Base-by-base conservation (phyloP, 192 early-diverging fungal genomes). In the Gorgonomyces haynaldii region DNA sequence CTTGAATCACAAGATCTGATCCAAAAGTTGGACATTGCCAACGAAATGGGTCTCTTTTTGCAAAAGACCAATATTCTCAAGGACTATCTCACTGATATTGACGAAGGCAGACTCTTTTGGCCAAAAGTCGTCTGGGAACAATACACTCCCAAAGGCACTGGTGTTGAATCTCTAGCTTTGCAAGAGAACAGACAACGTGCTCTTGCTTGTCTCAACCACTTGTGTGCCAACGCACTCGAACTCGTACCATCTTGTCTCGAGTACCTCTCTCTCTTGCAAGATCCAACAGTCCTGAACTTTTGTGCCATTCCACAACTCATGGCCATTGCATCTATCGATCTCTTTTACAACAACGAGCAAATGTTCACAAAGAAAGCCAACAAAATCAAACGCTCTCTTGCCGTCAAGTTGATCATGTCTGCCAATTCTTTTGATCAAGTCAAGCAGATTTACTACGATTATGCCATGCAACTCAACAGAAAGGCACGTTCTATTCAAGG, bases 281-380 rank as follows among this genome's bases (percentile, higher is more conserved):
- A 96, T 46, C 81, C 76, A 19, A 77, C 81, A 1, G 79, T 91
- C 31, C 89, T 97, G 62, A 82, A 79, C 53, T 97, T 97, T 60
- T 88, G 86, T 56, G 96, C 96, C 10, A 99, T 99, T 47, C 96
- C 96, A n/a, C 94, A 99, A 73, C 83, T 95, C 21, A 97, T 97
- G 96, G 96, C 96, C 9, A 88, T 99, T 55, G 83, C 96, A 21
- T 86, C 92, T 1, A 61, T 99, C 15, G 69, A 77, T 20, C 48
- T 88, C 40, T 82, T 91, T 41, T 94, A 85, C 61, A 86, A 91
- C 66, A 93, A 93, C 63, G 60, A 78, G 34, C 61, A 67, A 27
- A 63, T 96, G 12, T 95, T 86, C 52, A 73, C 78, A 2, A 68
- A 64, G 38, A 81, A 81, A 26, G 84, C 62, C 16, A 46, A 88